Conservation (phyloP, 2,329 filamentous ascomycete genomes). For the Ophioceras dolichostomum region DNA sequence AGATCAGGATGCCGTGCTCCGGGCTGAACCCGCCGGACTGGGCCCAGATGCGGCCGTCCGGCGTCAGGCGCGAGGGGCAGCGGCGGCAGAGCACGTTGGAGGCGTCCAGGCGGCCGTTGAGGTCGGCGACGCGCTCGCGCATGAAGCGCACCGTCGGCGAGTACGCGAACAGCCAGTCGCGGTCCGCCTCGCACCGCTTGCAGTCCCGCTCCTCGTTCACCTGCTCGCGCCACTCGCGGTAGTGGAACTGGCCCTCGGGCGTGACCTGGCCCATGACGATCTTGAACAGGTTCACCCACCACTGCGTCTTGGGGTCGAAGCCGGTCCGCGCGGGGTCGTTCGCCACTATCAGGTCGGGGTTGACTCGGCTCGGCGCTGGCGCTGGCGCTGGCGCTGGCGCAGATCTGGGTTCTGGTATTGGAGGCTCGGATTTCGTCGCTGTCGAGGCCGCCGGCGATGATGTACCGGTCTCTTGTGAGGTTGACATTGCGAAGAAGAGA, state of each 20-base stretch:
- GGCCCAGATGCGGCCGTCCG: conserved; percentile 48
- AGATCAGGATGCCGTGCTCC: conserved; percentile 77
- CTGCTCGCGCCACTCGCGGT: conserved; percentile 64
- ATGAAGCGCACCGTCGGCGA: conserved; percentile 83
- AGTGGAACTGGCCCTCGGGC: conserved; percentile 56
- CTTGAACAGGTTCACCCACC: conserved; percentile 79
- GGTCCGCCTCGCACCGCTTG: conserved; percentile 65
- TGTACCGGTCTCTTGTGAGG: neutral
- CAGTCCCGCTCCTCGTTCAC: conserved; percentile 69
- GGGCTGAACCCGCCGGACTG: conserved; percentile 71
- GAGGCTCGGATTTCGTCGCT: neutral
- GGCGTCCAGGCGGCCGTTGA: conserved; percentile 64
- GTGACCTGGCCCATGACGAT: conserved; percentile 66
- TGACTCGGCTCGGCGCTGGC: neutral
- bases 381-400: conserved; percentile 14
- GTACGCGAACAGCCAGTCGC: conserved; percentile 74
- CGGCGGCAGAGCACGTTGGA: conserved; percentile 72
- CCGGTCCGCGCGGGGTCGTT: conserved; percentile 51
- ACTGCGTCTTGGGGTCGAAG: conserved; percentile 46
- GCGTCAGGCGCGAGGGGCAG: conserved; percentile 50
- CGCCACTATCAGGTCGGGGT: too few species aligned
- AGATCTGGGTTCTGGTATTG: conserved; percentile 5
- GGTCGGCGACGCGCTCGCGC: conserved; percentile 63
- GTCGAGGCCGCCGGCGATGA: too few species aligned
- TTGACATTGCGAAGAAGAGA: too few species aligned